Evolutionary conservation across 2,329 filamentous ascomycete genomes (phyloP).

Genomic region (Taxawa tesnikishii): DNA sequence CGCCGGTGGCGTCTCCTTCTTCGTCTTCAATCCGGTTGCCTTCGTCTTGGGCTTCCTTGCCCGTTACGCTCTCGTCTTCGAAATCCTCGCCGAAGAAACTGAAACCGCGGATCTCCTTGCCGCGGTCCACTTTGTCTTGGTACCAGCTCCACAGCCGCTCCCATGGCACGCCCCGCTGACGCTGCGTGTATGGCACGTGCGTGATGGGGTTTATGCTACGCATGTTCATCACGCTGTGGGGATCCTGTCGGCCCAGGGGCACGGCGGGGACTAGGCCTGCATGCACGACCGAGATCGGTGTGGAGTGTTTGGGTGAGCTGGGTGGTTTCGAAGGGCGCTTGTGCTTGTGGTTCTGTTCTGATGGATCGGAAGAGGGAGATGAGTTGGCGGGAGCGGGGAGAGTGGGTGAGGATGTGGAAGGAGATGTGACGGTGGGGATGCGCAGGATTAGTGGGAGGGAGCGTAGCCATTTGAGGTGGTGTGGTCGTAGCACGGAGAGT

Average conservation of each 20-base stretch:
- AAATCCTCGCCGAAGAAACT: neutral
- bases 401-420: neutral
- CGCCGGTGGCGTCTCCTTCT: neutral
- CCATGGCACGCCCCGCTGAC: constrained; percentile 49
- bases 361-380: neutral
- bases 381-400: neutral
- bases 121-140: constrained; percentile 3
- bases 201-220: constrained; percentile 58
- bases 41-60: neutral
- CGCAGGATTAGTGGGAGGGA: constrained; percentile 23
- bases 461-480: constrained; percentile 19
- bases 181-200: constrained; percentile 41
- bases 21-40: neutral
- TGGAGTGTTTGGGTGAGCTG: neutral
- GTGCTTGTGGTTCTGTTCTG: constrained; percentile 4
- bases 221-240: constrained; percentile 85
- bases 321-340: constrained; percentile 3
- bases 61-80: neutral
- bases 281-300: constrained; percentile 60
- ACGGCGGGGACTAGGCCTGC: constrained; percentile 73
- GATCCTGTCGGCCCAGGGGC: constrained; percentile 57
- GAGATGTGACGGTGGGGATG: constrained; percentile 13
- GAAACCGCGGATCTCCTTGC: neutral
- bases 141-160: constrained; percentile 33
- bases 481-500: constrained; percentile 1